Conservation (phyloP, 345 rosid genomes). For the Psidium friedrichsthalianum region DNA sequence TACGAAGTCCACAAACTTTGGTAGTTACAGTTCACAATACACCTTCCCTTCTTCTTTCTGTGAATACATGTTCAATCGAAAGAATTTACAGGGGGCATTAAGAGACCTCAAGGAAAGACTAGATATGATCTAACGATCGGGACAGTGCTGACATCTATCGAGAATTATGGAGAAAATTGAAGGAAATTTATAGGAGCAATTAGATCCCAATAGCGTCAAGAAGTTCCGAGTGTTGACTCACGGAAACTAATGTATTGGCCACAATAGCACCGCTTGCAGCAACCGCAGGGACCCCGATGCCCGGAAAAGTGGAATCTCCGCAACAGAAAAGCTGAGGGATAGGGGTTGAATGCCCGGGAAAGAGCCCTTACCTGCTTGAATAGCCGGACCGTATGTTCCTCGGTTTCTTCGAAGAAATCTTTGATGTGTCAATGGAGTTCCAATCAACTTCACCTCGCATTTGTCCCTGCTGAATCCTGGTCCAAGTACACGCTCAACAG, state of each 20-base stretch:
- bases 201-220: slow-evolving; percentile 79
- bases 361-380: slow-evolving; percentile 64
- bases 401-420: slow-evolving; percentile 72
- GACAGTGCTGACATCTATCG: rapidly evolving
- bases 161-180: background rate
- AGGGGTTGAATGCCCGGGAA: slow-evolving; percentile 81
- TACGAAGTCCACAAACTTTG: background rate
- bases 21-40: background rate
- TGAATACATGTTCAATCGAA: background rate
- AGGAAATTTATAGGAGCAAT: background rate
- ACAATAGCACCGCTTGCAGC: slow-evolving; percentile 95
- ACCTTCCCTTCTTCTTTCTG: background rate
- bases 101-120: background rate
- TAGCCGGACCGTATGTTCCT: slow-evolving; percentile 87
- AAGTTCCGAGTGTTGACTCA: slow-evolving; percentile 69
- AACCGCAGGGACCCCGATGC: slow-evolving; percentile 88
- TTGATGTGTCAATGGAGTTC: slow-evolving; percentile 77
- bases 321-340: slow-evolving; percentile 71
- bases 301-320: slow-evolving; percentile 92
- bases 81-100: background rate
- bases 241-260: slow-evolving; percentile 73
- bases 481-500: slow-evolving; percentile 77
- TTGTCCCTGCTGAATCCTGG: slow-evolving; percentile 63
- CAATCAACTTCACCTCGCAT: slow-evolving; percentile 74
- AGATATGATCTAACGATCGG: background rate